Evolutionary conservation across 257 asterid genomes (phyloP).

Genomic region (Solanum rostratum): DNA sequence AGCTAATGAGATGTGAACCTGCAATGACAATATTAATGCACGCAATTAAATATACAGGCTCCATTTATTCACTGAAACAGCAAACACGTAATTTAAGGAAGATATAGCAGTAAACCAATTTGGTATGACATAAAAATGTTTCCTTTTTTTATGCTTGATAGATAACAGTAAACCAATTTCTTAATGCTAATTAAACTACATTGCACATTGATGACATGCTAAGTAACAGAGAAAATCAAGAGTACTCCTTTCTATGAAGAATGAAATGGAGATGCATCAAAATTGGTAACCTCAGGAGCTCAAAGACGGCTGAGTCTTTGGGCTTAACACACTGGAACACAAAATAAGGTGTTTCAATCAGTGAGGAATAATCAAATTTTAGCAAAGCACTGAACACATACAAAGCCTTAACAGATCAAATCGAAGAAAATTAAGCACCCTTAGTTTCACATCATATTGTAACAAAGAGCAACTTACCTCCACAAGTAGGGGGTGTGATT

Average conservation of each 20-base stretch:
- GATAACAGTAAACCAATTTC: not conserved
- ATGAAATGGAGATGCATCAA: not conserved
- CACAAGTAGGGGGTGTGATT: too few species aligned
- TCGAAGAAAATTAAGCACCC: not conserved
- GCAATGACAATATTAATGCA: not conserved
- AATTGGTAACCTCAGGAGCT: not conserved
- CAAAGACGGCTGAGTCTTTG: not conserved
- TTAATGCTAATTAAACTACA: not conserved
- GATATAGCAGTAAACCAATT: not conserved
- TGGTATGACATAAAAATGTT: not conserved
- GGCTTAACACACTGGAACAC: not conserved
- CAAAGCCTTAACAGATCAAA: not conserved
- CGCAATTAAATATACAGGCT: not conserved
- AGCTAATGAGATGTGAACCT: conserved; percentile 96
- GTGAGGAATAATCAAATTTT: not conserved
- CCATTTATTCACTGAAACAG: not conserved
- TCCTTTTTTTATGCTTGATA: not conserved
- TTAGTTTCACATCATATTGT: not conserved
- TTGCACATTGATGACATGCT: not conserved
- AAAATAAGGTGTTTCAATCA: not conserved
- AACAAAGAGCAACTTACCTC: not conserved
- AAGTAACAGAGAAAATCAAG: not conserved
- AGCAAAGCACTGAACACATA: not conserved
- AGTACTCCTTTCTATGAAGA: not conserved
- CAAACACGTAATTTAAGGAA: not conserved